Evolutionary conservation across 164 flowering plant genomes (phyloP), one percentile per base, ranked within the genome.

Genomic region (Nymphaea colorata): DNA sequence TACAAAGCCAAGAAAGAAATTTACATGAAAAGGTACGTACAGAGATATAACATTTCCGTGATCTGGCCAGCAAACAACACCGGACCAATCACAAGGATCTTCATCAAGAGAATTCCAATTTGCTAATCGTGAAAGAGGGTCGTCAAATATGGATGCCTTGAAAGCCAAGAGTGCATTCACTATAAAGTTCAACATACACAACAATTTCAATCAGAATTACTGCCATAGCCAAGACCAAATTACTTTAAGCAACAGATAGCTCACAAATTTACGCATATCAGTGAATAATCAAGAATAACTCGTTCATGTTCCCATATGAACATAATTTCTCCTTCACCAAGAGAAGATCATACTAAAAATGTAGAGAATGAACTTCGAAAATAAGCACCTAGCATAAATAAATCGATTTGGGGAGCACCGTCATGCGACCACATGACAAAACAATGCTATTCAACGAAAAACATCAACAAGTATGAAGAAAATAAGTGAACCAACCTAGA

Each of bases 71-170:
- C 97, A 91, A 15, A 69, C 59, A 78, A 91, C 75, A 69, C 97
- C 96, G 53, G 67, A 61, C 96, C 97, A 89, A 36, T 70, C 64
- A 72, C 97, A 91, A 71, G 93, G 93, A 83, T 84, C 82, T 72
- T 79, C 72, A 71, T 86, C 89, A 6, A 85, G 65, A 42, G 77
- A 44, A 70, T 85, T 87, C 97, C 97, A 91, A 75, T 77, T 79
- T 64, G 89, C 82, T 68, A 87, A 69, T 67, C 83, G 82, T 71
- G 78, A 61, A 64, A 62, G 72, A 17, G 97, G 96, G 81, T 91
- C 97, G 45, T 89, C 93, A 74, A 77, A 82, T 55, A 91, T 83
- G 41, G 82, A 86, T 74, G 83, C 87, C 77, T 82, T 91, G 79
- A 91, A 87, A 62, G 79, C 71, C 51, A 63, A 70, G 2, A 91